phyloP scores from a whole-genome alignment of 371 early-diverging fungal species.

The Mortierella sp. region DNA sequence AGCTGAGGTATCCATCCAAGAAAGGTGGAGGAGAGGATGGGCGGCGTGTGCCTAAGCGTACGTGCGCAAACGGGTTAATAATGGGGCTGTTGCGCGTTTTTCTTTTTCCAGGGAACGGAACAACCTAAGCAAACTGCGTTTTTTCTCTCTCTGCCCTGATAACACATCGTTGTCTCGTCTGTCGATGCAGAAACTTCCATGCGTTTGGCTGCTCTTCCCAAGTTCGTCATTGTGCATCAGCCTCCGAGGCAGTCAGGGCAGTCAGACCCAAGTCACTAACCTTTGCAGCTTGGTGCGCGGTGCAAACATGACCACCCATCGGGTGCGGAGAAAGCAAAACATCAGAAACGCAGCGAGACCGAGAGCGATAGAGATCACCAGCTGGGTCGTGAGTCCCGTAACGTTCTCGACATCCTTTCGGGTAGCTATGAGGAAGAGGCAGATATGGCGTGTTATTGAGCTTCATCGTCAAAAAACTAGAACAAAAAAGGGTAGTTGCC shows the following conservation, averaged over 20 bases:
- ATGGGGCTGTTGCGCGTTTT: background rate
- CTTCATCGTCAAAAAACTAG: background rate
- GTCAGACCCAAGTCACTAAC: too few relatives aligned
- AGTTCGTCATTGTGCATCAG: background rate
- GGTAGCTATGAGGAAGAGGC: too few relatives aligned
- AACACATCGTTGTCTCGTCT: too few relatives aligned
- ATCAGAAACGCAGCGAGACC: slow-evolving; percentile 58
- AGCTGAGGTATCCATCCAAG: slow-evolving; percentile 75
- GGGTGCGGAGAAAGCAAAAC: slow-evolving; percentile 64
- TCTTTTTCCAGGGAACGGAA: background rate
- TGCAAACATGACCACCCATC: slow-evolving; percentile 69
- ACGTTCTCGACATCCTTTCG: slow-evolving; percentile 37
- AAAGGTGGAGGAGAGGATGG: slow-evolving; percentile 61
- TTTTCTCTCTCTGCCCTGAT: too few relatives aligned
- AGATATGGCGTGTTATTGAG: slow-evolving; percentile 43
- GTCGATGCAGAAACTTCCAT: too few relatives aligned
- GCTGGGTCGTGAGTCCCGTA: slow-evolving; percentile 57
- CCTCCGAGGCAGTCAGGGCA: background rate
- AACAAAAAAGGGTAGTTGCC: slow-evolving; percentile 57
- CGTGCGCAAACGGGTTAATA: slow-evolving; percentile 10
- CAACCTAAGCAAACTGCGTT: background rate
- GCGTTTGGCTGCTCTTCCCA: background rate
- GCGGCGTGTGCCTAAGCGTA: slow-evolving; percentile 64
- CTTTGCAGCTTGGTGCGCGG: slow-evolving; percentile 72
- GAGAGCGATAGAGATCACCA: slow-evolving; percentile 59